Evolutionary conservation across 345 rosid species (phyloP).

Genomic region (Linum lewisii): DNA sequence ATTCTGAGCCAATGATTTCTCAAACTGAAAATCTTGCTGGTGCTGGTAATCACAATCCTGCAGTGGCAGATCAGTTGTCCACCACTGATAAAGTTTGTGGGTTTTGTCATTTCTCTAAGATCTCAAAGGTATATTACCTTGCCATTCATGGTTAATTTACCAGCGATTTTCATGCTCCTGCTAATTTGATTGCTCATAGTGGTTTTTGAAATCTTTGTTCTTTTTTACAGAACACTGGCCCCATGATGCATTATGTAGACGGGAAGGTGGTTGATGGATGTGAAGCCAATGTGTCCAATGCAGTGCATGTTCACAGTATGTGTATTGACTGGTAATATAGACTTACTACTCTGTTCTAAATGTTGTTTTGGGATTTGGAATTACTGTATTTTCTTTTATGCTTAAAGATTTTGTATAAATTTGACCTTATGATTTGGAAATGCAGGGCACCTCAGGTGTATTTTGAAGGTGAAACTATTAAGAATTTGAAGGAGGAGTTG

Average conservation of each 20-base stretch:
- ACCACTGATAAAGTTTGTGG: slow-evolving; percentile 35
- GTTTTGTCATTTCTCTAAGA: slow-evolving; percentile 53
- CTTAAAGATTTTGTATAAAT: slow-evolving; percentile 42
- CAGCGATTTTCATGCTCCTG: background rate
- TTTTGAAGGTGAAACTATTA: slow-evolving; percentile 44
- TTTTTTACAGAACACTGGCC: slow-evolving; percentile 59
- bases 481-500: slow-evolving; percentile 64
- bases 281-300: slow-evolving; percentile 31
- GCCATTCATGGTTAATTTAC: background rate
- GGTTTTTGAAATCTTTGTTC: slow-evolving; percentile 1
- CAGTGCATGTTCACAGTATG: slow-evolving; percentile 56
- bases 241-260: slow-evolving; percentile 53
- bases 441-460: slow-evolving; percentile 81
- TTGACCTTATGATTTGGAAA: slow-evolving; percentile 20
- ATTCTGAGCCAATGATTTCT: slow-evolving; percentile 9
- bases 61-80: slow-evolving; percentile 13
- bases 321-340: slow-evolving; percentile 85
- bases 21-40: slow-evolving; percentile 14
- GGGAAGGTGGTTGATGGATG: slow-evolving; percentile 47
- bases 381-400: background rate
- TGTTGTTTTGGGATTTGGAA: too few relatives aligned
- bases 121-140: slow-evolving; percentile 40
- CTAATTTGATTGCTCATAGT: background rate
- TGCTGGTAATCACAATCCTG: slow-evolving; percentile 14
- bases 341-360: background rate